phyloP scores from a whole-genome alignment of 1,139 yeast genomes.

The Diutina catenulata region DNA sequence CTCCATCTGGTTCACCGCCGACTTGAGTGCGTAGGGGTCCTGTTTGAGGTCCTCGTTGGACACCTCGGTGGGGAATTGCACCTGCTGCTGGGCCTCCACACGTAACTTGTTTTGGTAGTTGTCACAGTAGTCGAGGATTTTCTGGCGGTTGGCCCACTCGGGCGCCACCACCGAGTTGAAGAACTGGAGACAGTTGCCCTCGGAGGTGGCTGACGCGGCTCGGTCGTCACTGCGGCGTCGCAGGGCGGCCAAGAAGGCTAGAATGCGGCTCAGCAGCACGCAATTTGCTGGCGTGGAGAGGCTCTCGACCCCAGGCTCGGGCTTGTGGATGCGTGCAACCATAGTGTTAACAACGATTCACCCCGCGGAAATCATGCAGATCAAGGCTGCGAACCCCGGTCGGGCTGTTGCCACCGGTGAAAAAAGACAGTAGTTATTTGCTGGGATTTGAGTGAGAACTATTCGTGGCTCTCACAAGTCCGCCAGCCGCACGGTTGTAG shows the following conservation, averaged over 20 bases:
- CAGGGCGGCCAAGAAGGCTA: not conserved
- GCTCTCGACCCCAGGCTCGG: not conserved
- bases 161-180: not conserved
- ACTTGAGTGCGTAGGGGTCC: slow-evolving; percentile 2
- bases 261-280: not conserved
- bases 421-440: no score
- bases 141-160: not conserved
- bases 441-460: no score
- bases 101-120: not conserved
- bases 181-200: not conserved
- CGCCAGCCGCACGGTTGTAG: no score
- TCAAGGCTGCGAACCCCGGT: not conserved
- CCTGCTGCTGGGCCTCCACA: not conserved
- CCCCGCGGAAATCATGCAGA: not conserved
- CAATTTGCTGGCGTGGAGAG: not conserved
- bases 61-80: not conserved
- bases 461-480: no score
- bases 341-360: not conserved
- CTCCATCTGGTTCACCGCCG: not conserved
- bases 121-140: not conserved
- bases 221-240: slow-evolving; percentile 1
- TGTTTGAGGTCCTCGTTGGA: not conserved
- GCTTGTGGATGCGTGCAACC: not conserved
- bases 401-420: not conserved
- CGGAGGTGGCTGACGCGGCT: slow-evolving; percentile 1